A percentile compares a stretch with the other conserved stretches of the same genome.
These are phyloP conservation scores for Xerophyta viscosa DNA, from an alignment of 106 monocot genomes.

Conservation along the genomic window DNA sequence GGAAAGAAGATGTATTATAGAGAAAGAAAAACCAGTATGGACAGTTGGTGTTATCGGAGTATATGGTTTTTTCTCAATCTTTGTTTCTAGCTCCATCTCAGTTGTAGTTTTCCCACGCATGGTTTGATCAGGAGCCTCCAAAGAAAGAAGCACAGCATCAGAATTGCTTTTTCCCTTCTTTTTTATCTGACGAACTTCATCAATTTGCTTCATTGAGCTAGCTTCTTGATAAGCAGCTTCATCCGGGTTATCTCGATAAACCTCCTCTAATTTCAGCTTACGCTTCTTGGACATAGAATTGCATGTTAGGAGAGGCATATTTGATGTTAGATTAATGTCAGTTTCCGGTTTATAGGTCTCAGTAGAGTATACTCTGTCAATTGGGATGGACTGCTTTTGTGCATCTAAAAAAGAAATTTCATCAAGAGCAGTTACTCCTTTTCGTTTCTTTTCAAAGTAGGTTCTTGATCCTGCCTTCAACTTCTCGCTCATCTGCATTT, in stretches of 20 bases:
- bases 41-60: conserved; percentile 78
- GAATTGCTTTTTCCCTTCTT: conserved; percentile 60
- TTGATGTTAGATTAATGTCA: conserved; percentile 20
- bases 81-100: conserved; percentile 33
- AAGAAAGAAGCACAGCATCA: conserved; percentile 13
- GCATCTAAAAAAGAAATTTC: conserved; percentile 10
- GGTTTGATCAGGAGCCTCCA: conserved; percentile 6
- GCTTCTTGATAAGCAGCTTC: conserved; percentile 17
- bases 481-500: conserved; percentile 21
- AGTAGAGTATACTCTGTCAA: conserved; percentile 12
- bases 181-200: conserved; percentile 31
- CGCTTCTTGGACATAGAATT: conserved; percentile 44
- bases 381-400: conserved; percentile 4
- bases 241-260: conserved; percentile 15
- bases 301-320: conserved; percentile 24
- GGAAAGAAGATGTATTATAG: conserved; percentile 87
- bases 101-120: conserved; percentile 19
- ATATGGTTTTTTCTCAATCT: conserved; percentile 50
- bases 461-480: conserved; percentile 16
- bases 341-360: conserved; percentile 12
- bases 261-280: conserved; percentile 35
- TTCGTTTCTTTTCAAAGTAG: conserved; percentile 27
- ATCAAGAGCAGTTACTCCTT: conserved; percentile 14
- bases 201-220: conserved; percentile 28
- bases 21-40: conserved; percentile 93